Percentiles rank a stretch among this genome's conserved stretches.
Conservation (phyloP, 805 yeast species). For the Wickerhamiella nectarea region DNA sequence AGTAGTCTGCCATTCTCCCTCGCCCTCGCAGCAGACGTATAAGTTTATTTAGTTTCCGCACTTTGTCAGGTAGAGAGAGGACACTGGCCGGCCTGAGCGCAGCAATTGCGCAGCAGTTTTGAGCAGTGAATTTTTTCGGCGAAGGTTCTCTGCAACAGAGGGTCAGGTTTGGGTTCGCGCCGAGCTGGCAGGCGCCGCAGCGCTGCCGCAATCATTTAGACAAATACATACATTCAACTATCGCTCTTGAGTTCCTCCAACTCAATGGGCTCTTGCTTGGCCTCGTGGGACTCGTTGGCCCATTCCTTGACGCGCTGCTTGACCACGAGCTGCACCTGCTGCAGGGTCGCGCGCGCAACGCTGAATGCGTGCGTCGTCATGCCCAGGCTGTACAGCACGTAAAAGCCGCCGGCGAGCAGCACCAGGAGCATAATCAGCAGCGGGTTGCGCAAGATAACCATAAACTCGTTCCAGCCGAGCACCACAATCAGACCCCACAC, state of each 20-base stretch:
- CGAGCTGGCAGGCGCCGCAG: too few species aligned
- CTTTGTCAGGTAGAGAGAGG: background rate
- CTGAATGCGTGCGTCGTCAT: slow-evolving; percentile 62
- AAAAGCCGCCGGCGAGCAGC: slow-evolving; percentile 44
- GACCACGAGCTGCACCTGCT: background rate
- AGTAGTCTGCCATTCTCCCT: slow-evolving; percentile 11
- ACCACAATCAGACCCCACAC: slow-evolving; percentile 58
- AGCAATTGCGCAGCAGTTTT: too few species aligned
- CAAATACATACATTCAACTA: too few species aligned
- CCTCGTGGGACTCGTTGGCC: background rate
- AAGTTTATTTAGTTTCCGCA: background rate
- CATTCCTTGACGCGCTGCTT: too few species aligned
- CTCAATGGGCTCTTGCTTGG: background rate
- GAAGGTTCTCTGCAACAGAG: too few species aligned
- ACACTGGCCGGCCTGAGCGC: too few species aligned
- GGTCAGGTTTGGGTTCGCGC: too few species aligned
- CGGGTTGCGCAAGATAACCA: slow-evolving; percentile 79
- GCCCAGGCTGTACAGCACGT: slow-evolving; percentile 54
- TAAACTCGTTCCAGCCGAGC: slow-evolving; percentile 91
- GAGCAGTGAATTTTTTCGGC: too few species aligned
- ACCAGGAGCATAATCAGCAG: slow-evolving; percentile 49
- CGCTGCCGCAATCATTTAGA: too few species aligned
- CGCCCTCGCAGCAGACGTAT: background rate
- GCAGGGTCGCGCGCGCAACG: slow-evolving; percentile 39
- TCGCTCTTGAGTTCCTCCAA: too few species aligned